Conservation (phyloP, 352 stramenopile species). For the Globisporangium uncinulatum region DNA sequence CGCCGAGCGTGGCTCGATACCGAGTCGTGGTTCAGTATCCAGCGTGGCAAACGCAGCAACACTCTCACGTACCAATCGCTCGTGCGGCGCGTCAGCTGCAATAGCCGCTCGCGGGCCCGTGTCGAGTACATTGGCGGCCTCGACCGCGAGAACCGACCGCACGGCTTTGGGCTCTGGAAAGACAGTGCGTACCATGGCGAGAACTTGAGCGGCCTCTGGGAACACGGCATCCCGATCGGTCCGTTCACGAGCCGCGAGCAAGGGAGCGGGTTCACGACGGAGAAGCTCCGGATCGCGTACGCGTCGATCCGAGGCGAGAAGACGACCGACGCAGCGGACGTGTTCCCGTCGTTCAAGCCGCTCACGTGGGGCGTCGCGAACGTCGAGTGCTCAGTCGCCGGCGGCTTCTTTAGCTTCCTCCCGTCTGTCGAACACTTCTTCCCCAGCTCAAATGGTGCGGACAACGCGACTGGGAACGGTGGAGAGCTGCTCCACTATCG, state of each 20-base stretch:
- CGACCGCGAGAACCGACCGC: slow-evolving; percentile 30
- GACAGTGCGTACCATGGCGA: slow-evolving; percentile 51
- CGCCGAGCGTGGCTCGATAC: slow-evolving; percentile 28
- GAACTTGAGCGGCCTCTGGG: slow-evolving; percentile 38
- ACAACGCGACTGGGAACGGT: background rate
- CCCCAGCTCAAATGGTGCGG: background rate
- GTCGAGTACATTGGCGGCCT: slow-evolving; percentile 40
- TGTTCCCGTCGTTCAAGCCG: slow-evolving; percentile 12
- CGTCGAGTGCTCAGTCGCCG: slow-evolving; percentile 27
- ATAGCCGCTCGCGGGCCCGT: slow-evolving; percentile 9
- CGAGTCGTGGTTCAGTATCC: slow-evolving; percentile 27
- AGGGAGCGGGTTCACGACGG: slow-evolving; percentile 33
- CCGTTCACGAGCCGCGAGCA: slow-evolving; percentile 49
- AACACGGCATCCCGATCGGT: slow-evolving; percentile 39
- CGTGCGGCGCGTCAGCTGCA: slow-evolving; percentile 6
- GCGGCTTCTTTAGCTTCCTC: slow-evolving; percentile 22
- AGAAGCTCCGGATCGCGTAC: slow-evolving; percentile 38
- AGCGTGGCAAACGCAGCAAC: slow-evolving; percentile 20
- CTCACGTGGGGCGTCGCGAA: slow-evolving; percentile 38
- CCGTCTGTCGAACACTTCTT: slow-evolving; percentile 20
- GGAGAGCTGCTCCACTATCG: slow-evolving; percentile 4
- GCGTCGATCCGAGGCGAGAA: slow-evolving; percentile 20
- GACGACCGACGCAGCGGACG: slow-evolving; percentile 8
- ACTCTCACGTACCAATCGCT: slow-evolving; percentile 25
- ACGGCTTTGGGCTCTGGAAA: slow-evolving; percentile 42